These are phyloP conservation scores for Cryptococcus sp. DNA, from an alignment of 1,284 basidiomycete genomes.

Conservation along the genomic window DNA sequence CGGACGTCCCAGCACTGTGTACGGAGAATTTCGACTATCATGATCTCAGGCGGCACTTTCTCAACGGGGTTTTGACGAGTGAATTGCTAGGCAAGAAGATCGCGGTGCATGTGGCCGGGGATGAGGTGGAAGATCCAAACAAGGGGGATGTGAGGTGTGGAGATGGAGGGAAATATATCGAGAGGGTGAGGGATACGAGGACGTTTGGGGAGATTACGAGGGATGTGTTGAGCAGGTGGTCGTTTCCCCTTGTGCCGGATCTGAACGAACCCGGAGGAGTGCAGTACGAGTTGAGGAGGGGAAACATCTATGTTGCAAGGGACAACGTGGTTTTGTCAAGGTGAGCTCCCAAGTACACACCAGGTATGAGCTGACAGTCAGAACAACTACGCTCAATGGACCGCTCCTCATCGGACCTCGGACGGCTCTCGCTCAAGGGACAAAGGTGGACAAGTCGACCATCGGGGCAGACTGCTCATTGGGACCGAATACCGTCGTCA, in stretches of 20 bases:
- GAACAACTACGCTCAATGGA: slow-evolving; percentile 50
- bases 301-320: slow-evolving; percentile 78
- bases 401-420: slow-evolving; percentile 38
- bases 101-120: slow-evolving; percentile 38
- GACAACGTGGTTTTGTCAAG: slow-evolving; percentile 68
- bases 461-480: slow-evolving; percentile 77
- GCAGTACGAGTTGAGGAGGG: slow-evolving; percentile 73
- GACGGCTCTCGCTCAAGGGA: slow-evolving; percentile 33
- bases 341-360: slow-evolving; percentile 45
- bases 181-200: slow-evolving; percentile 79
- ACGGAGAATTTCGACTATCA: slow-evolving; percentile 99
- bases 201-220: slow-evolving; percentile 87
- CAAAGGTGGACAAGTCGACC: slow-evolving; percentile 52
- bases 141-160: slow-evolving; percentile 16
- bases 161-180: slow-evolving; percentile 67
- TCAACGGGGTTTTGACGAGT: slow-evolving; percentile 92
- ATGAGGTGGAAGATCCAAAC: slow-evolving; percentile 12
- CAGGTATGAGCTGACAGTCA: slow-evolving; percentile 8
- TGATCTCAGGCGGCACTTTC: slow-evolving; percentile 84
- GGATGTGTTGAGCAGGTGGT: slow-evolving; percentile 87
- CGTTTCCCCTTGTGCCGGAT: slow-evolving; percentile 90
- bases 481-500: slow-evolving; percentile 63
- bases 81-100: slow-evolving; percentile 95
- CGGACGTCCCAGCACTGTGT: slow-evolving; percentile 78
- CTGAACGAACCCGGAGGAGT: slow-evolving; percentile 79